Percentiles rank a stretch among this genome's conserved stretches.
Conservation (phyloP, 140 eudicot genomes). For the Erigeron philadelphicus region DNA sequence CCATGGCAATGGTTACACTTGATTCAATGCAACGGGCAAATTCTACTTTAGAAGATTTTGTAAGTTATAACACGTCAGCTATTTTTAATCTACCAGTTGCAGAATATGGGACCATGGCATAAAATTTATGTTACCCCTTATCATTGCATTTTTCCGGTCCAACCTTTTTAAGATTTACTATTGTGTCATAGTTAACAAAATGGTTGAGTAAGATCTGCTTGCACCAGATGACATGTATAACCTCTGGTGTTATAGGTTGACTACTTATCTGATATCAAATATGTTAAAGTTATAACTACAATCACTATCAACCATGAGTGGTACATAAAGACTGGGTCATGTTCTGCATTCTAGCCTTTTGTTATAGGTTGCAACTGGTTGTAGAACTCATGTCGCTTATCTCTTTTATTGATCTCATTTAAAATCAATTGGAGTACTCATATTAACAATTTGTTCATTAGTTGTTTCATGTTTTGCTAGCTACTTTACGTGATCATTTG, state of each 20-base stretch:
- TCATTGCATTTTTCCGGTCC: background rate
- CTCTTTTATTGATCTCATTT: background rate
- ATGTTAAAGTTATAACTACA: background rate
- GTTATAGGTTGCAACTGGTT: background rate
- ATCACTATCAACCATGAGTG: background rate
- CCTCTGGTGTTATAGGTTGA: background rate
- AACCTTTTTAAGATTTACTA: background rate
- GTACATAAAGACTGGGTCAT: background rate
- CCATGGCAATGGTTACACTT: conserved; percentile 49
- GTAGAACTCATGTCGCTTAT: background rate
- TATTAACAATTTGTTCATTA: no score
- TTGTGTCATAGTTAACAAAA: background rate
- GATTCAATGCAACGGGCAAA: conserved; percentile 85
- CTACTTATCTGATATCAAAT: background rate
- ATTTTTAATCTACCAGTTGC: conserved; percentile 1
- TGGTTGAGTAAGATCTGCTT: background rate
- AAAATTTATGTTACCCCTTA: background rate
- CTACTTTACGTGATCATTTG: no score
- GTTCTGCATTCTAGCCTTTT: background rate
- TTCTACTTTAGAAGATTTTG: conserved; percentile 95
- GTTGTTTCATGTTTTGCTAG: no score
- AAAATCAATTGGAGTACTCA: no score
- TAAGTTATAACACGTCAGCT: conserved; percentile 32
- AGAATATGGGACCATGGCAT: background rate
- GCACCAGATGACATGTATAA: background rate